phyloP scores from a whole-genome alignment of 306 rosid genomes.

The Inga leiocalycina region DNA sequence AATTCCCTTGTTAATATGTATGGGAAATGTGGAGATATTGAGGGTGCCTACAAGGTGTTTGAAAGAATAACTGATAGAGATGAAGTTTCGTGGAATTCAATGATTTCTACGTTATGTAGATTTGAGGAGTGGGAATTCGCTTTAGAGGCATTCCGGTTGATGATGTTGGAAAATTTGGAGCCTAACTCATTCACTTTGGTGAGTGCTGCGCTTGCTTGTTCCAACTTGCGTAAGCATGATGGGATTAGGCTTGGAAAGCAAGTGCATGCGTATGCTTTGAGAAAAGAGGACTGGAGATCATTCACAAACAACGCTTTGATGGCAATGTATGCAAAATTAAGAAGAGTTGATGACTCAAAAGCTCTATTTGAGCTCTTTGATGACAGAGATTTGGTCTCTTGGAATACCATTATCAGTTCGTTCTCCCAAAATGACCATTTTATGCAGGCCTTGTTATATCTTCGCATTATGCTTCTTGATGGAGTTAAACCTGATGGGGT shows the following conservation, averaged over 20 bases:
- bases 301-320: conserved; percentile 77
- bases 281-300: conserved; percentile 54
- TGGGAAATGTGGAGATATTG: conserved; percentile 68
- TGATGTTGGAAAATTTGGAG: conserved; percentile 55
- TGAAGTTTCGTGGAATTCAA: conserved; percentile 84
- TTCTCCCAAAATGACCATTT: conserved; percentile 73
- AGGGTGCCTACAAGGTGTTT: conserved; percentile 55
- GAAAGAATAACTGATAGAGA: conserved; percentile 60
- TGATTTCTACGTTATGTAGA: conserved; percentile 62
- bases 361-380: conserved; percentile 67
- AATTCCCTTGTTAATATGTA: conserved; percentile 74
- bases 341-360: conserved; percentile 56
- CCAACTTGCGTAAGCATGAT: conserved; percentile 41
- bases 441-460: conserved; percentile 55
- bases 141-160: conserved; percentile 51
- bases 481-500: conserved; percentile 74
- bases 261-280: conserved; percentile 63
- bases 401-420: conserved; percentile 81
- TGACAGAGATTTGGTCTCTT: conserved; percentile 70
- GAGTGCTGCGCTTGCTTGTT: conserved; percentile 70
- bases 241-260: conserved; percentile 72
- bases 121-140: conserved; percentile 73
- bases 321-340: conserved; percentile 73
- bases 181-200: conserved; percentile 81
- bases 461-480: conserved; percentile 50